Percentiles rank a stretch among this genome's conserved stretches.
phyloP scores from a whole-genome alignment of 805 yeast genomes.

The Scheffersomyces lignosus region DNA sequence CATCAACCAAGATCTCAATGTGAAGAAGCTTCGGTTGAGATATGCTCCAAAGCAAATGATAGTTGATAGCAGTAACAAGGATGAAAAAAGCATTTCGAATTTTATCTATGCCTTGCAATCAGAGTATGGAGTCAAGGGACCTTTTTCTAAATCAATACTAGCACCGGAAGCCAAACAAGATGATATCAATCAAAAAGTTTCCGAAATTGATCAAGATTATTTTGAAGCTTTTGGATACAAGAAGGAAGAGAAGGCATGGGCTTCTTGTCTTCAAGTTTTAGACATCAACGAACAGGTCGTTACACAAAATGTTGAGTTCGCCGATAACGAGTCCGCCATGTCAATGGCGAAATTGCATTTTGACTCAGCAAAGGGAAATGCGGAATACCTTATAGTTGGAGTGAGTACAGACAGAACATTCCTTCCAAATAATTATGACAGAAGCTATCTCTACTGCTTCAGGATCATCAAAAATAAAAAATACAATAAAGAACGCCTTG shows the following conservation, averaged over 20 bases:
- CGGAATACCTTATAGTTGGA: slow-evolving; percentile 48
- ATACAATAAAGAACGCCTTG: slow-evolving; percentile 22
- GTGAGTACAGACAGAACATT: slow-evolving; percentile 28
- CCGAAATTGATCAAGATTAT: slow-evolving; percentile 31
- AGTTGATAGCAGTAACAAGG: slow-evolving; percentile 17
- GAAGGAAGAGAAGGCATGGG: slow-evolving; percentile 35
- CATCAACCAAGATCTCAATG: slow-evolving; percentile 24
- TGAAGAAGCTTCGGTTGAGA: slow-evolving; percentile 40
- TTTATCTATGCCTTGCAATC: slow-evolving; percentile 46
- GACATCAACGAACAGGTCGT: slow-evolving; percentile 34
- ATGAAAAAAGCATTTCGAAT: slow-evolving; percentile 9
- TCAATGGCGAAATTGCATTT: slow-evolving; percentile 37
- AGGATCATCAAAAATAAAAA: slow-evolving; percentile 28
- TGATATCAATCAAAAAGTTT: slow-evolving; percentile 2
- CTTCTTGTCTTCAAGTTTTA: slow-evolving; percentile 55
- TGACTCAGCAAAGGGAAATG: slow-evolving; percentile 16
- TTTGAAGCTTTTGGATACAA: slow-evolving; percentile 49
- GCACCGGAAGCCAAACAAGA: slow-evolving; percentile 13
- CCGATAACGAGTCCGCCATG: slow-evolving; percentile 42
- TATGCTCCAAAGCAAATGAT: slow-evolving; percentile 52
- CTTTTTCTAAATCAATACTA: slow-evolving; percentile 16
- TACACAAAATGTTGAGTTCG: slow-evolving; percentile 45
- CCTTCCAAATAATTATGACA: slow-evolving; percentile 25
- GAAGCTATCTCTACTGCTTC: slow-evolving; percentile 37
- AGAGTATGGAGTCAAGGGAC: slow-evolving; percentile 39